Evolutionary conservation across 306 rosid genomes (phyloP).

Genomic region (Citrullus amarus): DNA sequence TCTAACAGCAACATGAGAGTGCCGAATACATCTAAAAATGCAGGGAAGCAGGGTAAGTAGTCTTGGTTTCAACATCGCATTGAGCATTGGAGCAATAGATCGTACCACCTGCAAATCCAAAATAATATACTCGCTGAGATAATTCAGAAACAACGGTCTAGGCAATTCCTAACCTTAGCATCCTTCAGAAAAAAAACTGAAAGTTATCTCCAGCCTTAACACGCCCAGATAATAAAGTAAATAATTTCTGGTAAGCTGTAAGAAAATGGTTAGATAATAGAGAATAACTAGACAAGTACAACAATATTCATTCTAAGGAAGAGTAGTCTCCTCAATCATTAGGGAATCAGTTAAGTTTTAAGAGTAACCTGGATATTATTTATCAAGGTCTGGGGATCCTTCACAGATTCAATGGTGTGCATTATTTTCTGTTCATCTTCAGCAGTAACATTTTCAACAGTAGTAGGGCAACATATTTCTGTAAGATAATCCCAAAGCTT

Average conservation of each 20-base stretch:
- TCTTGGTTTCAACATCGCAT: slow-evolving; percentile 66
- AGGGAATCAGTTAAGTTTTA: neutral
- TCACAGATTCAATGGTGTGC: slow-evolving; percentile 35
- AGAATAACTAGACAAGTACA: neutral
- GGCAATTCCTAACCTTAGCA: neutral
- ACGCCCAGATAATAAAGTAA: neutral
- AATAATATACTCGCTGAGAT: neutral
- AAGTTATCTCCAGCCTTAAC: neutral
- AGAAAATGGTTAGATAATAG: neutral
- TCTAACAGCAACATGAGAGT: slow-evolving; percentile 89
- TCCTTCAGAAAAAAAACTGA: neutral
- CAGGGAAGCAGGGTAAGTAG: slow-evolving; percentile 78
- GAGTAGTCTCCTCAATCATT: neutral
- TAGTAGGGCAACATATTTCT: slow-evolving; percentile 71
- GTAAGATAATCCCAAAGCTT: slow-evolving; percentile 97
- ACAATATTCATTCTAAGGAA: neutral
- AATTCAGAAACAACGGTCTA: neutral
- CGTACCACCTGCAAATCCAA: slow-evolving; percentile 64
- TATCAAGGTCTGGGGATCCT: slow-evolving; percentile 79
- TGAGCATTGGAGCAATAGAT: slow-evolving; percentile 62
- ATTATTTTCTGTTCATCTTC: slow-evolving; percentile 27
- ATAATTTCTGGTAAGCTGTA: neutral
- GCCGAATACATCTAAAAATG: slow-evolving; percentile 67
- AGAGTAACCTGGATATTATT: slow-evolving; percentile 85
- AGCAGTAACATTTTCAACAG: slow-evolving; percentile 23